Conservation (phyloP, 1,284 basidiomycete species). For the Neonothopanus nambi region DNA sequence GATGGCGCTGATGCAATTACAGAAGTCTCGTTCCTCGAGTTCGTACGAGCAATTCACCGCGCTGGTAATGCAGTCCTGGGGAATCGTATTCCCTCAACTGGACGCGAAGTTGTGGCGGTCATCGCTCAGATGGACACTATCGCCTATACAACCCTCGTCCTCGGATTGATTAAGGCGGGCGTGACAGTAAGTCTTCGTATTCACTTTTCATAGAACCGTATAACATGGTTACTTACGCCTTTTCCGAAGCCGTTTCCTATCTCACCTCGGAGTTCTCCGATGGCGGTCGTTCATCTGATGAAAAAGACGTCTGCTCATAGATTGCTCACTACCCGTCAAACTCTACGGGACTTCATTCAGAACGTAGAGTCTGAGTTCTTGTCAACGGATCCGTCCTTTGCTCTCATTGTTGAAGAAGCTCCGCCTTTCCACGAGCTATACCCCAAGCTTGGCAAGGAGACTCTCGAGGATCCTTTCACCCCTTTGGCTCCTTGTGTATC, state of each 20-base stretch:
- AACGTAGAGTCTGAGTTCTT: constrained; percentile 23
- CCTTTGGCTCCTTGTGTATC: constrained; percentile 28
- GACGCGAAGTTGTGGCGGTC: constrained; percentile 25
- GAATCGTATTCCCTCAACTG: constrained; percentile 1
- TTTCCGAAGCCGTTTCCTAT: constrained; percentile 31
- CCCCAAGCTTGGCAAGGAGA: constrained; percentile 3
- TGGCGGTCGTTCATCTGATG: not conserved
- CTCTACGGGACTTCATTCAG: constrained; percentile 27
- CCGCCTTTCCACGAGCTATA: not conserved
- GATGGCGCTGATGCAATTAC: not conserved
- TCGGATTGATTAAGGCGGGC: constrained; percentile 32
- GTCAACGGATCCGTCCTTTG: constrained; percentile 11
- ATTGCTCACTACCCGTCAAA: constrained; percentile 31
- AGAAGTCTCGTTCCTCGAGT: constrained; percentile 10
- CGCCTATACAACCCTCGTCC: constrained; percentile 30
- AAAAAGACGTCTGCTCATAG: constrained; percentile 25
- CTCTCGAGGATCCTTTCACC: constrained; percentile 6
- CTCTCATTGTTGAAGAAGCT: constrained; percentile 29
- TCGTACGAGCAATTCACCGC: constrained; percentile 10
- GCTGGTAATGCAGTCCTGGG: constrained; percentile 4
- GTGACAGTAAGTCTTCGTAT: constrained; percentile 28
- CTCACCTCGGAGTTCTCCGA: constrained; percentile 21
- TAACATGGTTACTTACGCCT: not conserved
- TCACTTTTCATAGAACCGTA: not conserved
- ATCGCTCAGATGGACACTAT: constrained; percentile 31